Percentiles rank a stretch among this genome's conserved stretches.
Evolutionary conservation across 208 protist species (phyloP).

Genomic region (Leishmania martiniquensis): DNA sequence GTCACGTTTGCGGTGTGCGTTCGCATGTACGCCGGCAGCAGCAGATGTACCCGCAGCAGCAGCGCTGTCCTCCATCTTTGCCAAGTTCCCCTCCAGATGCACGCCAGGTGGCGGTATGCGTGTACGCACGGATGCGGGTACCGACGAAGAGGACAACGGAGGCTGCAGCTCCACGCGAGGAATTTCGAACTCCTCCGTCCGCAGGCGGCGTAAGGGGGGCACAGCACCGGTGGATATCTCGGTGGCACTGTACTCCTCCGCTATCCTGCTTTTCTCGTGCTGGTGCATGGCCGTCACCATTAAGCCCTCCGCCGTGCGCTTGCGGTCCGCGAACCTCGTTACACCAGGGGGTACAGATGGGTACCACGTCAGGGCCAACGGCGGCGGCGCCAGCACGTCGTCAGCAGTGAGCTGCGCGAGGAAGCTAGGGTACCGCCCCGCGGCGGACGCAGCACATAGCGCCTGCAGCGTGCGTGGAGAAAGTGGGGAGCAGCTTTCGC

Average conservation of each 20-base stretch:
- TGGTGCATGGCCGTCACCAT: background rate
- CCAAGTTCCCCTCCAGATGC: background rate
- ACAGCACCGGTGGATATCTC: background rate
- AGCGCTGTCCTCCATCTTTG: background rate
- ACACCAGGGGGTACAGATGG: conserved; percentile 10
- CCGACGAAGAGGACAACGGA: background rate
- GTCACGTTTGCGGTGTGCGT: conserved; percentile 19
- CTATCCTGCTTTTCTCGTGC: conserved; percentile 10
- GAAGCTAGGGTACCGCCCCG: conserved; percentile 19
- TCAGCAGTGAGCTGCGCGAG: conserved; percentile 31
- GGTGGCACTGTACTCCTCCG: conserved; percentile 4
- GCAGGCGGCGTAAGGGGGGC: conserved; percentile 7
- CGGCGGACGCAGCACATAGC: conserved; percentile 20
- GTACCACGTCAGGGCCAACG: conserved; percentile 52
- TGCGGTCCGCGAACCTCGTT: conserved; percentile 22
- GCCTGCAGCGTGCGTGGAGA: conserved; percentile 42
- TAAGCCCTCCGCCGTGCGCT: conserved; percentile 12
- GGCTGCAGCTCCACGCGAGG: background rate
- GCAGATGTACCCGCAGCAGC: background rate
- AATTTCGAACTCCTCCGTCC: background rate
- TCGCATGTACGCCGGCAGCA: background rate
- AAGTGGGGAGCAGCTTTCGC: conserved; percentile 38
- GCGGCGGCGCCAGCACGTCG: conserved; percentile 40
- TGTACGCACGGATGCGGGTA: background rate
- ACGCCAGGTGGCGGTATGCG: background rate